Conservation (phyloP, 139 green algal species). For the Spirogloea muscicola region DNA sequence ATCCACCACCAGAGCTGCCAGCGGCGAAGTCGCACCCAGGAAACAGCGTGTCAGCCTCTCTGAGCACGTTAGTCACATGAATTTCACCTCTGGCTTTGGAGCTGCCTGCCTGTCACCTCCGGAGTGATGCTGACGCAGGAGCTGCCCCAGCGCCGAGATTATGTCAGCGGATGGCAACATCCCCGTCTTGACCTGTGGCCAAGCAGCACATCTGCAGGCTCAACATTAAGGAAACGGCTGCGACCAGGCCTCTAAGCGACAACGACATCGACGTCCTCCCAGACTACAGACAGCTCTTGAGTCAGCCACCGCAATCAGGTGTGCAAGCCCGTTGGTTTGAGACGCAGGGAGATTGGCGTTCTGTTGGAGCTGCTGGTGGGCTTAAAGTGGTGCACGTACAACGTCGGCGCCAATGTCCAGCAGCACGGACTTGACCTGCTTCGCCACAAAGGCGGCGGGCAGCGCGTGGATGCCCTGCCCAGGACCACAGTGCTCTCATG, state of each 20-base stretch:
- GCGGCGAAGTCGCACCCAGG: not conserved
- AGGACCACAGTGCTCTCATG: too few species aligned
- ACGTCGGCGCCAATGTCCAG: conserved; percentile 75
- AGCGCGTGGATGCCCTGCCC: conserved; percentile 60
- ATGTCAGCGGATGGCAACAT: conserved; percentile 76
- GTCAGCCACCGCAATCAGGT: not conserved
- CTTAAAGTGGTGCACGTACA: conserved; percentile 41
- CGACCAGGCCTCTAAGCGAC: not conserved
- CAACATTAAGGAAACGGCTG: not conserved
- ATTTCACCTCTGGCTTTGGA: conserved; percentile 11
- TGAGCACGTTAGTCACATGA: not conserved
- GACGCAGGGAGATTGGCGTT: not conserved
- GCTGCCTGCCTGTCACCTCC: conserved; percentile 13
- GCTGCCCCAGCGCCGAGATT: conserved; percentile 9
- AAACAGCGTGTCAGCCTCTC: not conserved
- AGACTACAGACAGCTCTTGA: not conserved
- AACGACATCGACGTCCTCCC: not conserved
- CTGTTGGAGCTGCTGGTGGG: not conserved
- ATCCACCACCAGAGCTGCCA: conserved; percentile 76
- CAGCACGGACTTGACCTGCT: conserved; percentile 80
- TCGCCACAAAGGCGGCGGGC: conserved; percentile 59
- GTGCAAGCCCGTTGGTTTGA: not conserved
- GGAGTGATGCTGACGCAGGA: too few species aligned
- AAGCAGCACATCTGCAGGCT: conserved; percentile 11
- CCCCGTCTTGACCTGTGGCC: conserved; percentile 74